These are phyloP conservation scores for Warburgia ugandensis DNA, from an alignment of 164 flowering plant genomes.

Conservation along the genomic window DNA sequence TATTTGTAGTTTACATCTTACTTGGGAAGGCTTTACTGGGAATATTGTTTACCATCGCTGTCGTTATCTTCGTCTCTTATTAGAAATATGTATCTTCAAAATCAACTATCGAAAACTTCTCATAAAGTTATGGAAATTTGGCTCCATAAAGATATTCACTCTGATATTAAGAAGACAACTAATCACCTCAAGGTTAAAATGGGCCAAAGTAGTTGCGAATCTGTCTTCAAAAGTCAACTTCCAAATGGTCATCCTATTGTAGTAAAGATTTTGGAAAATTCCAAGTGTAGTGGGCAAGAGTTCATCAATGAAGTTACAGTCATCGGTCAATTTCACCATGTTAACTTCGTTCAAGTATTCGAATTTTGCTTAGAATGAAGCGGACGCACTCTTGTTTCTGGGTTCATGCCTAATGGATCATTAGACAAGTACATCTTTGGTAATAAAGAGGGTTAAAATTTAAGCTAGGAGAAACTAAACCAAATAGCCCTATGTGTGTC, in stretches of 20 bases:
- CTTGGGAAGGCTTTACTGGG: constrained; percentile 4
- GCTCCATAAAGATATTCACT: constrained; percentile 5
- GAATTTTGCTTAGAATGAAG: constrained; percentile 7
- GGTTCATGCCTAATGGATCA: constrained; percentile 15
- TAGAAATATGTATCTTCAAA: background rate
- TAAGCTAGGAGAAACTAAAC: constrained; percentile 10
- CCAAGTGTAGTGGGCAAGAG: constrained; percentile 5
- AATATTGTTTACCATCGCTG: constrained; percentile 1
- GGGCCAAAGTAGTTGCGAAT: constrained; percentile 13
- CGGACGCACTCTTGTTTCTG: constrained; percentile 8
- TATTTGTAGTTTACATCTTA: background rate
- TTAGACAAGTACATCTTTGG: constrained; percentile 7
- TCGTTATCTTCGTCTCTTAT: constrained; percentile 1
- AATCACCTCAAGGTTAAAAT: constrained; percentile 4
- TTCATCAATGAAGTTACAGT: constrained; percentile 13
- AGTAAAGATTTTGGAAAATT: constrained; percentile 7
- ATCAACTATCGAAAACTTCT: background rate
- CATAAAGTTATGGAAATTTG: background rate
- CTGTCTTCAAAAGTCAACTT: constrained; percentile 11
- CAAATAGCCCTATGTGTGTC: constrained; percentile 9
- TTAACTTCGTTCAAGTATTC: constrained; percentile 10
- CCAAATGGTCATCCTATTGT: constrained; percentile 5
- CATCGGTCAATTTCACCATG: constrained; percentile 12
- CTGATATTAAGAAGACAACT: constrained; percentile 6
- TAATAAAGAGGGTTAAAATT: background rate